Base-by-base conservation (phyloP, 2,329 filamentous ascomycete species). In the Parafenestella ontariensis region DNA sequence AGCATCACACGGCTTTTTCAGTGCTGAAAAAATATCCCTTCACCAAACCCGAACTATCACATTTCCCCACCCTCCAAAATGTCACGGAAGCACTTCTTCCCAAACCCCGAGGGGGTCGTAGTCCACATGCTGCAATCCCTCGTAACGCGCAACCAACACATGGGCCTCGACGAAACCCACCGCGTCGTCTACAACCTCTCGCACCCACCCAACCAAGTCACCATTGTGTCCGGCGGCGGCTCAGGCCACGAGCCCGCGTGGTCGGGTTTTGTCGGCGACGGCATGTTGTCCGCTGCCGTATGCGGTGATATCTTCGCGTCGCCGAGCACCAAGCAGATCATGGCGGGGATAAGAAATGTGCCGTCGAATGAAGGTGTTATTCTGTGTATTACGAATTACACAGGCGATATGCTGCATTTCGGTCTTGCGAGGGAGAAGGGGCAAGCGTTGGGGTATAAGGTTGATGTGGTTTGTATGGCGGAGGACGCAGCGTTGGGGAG, bases 71-170 rank as follows among this genome's bases (percentile, higher is more conserved):
- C 23, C 3, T 15, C 29, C 40, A 74, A 33, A 40, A 84, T 84
- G 82, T 82, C 81, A 29, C 76, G 79, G 23, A 84, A 83, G 70
- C 82, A 84, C 66, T 84, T 83, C 71, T 84, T 84, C 57, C 75
- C 78, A 28, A 77, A 76, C 46, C 81, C 80, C 17, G 76, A 80
- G 55, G 81, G 80, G 52, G 77, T 84, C 15, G 81, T 84, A 1
- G 71, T 79, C n/a, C 76, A 78, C 46, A 79, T 79, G 37, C 76
- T 83, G 20, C 76, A 78, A 40, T 79, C 79, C 4, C 70, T 84
- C 18, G 77, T 80, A 26, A 68, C 77, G 2, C 72, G 80, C 7
- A 82, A 83, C 52, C 58, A 61, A 3, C 70, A 75, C 58, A 72
- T 76, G 64, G 74, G 70, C 8, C 77, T 83, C 50, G 79, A 83